Evolutionary conservation across 129 eudicot species (phyloP).

Genomic region (Sambucus nigra): DNA sequence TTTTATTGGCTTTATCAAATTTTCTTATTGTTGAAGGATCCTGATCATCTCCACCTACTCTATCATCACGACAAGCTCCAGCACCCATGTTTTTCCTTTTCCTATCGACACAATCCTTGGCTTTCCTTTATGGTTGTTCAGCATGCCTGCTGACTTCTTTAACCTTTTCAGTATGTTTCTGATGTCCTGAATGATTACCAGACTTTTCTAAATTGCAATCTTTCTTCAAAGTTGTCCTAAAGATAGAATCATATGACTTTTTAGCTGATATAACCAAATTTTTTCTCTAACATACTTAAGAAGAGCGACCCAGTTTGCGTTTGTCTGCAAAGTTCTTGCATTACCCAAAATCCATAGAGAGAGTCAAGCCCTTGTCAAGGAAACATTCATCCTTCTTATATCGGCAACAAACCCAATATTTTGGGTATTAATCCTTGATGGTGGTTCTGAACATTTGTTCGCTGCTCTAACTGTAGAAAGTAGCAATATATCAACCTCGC

Average conservation of each 20-base stretch:
- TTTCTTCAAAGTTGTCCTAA: slow-evolving; percentile 16
- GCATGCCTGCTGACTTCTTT: slow-evolving; percentile 22
- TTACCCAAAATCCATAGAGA: slow-evolving; percentile 94
- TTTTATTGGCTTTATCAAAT: slow-evolving; percentile 21
- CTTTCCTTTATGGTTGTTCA: slow-evolving; percentile 21
- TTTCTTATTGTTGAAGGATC: slow-evolving; percentile 12
- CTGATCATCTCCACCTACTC: slow-evolving; percentile 2
- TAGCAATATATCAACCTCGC: slow-evolving; percentile 86
- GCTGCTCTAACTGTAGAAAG: slow-evolving; percentile 93
- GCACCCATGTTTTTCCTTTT: slow-evolving; percentile 29
- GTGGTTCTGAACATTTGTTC: slow-evolving; percentile 21
- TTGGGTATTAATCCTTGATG: slow-evolving; percentile 20
- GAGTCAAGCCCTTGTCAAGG: slow-evolving; percentile 82
- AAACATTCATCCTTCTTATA: slow-evolving; percentile 98
- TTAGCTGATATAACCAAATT: slow-evolving; percentile 46
- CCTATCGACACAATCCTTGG: slow-evolving; percentile 20
- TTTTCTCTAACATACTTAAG: slow-evolving; percentile 55
- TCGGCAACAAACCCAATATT: slow-evolving; percentile 93
- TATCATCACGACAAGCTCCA: slow-evolving; percentile 7
- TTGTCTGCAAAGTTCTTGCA: slow-evolving; percentile 64
- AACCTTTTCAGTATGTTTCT: slow-evolving; percentile 22
- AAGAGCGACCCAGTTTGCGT: slow-evolving; percentile 87
- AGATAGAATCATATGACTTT: slow-evolving; percentile 53
- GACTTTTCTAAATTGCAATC: no score
- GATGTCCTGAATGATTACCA: slow-evolving; percentile 15